Percentiles rank a stretch among this genome's conserved stretches.
Evolutionary conservation across 768 basidiomycete genomes (phyloP).

Genomic region (Termitomyces heimii): DNA sequence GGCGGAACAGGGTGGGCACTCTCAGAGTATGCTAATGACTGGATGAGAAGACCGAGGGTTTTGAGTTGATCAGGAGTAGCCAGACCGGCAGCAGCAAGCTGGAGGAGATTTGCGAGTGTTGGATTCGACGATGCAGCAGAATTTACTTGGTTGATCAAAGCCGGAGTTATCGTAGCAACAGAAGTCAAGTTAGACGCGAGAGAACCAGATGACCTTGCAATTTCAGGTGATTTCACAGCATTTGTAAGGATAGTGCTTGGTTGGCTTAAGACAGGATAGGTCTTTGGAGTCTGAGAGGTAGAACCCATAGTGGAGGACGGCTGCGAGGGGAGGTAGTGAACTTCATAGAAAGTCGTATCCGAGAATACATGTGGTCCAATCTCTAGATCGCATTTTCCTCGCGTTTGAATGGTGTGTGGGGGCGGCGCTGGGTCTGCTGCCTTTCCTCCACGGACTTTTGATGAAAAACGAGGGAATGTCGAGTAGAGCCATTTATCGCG

Average conservation of each 20-base stretch:
- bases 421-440: conserved; percentile 46
- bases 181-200: conserved; percentile 39
- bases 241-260: not conserved
- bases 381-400: conserved; percentile 64
- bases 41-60: conserved; percentile 67
- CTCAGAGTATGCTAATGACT: conserved; percentile 45
- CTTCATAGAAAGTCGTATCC: conserved; percentile 68
- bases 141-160: conserved; percentile 59
- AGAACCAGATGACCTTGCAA: conserved; percentile 23
- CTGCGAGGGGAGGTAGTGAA: conserved; percentile 49
- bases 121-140: conserved; percentile 61
- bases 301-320: conserved; percentile 11
- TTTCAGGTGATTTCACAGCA: not conserved
- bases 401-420: conserved; percentile 58
- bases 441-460: conserved; percentile 55
- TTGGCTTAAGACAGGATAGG: conserved; percentile 18
- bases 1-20: conserved; percentile 12
- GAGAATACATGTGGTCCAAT: conserved; percentile 73
- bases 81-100: conserved; percentile 53
- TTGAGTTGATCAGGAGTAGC: conserved; percentile 63
- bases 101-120: conserved; percentile 59
- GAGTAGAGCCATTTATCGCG: conserved; percentile 66
- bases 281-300: conserved; percentile 19
- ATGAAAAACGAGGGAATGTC: conserved; percentile 68
- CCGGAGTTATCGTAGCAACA: conserved; percentile 46